A percentile compares a stretch with the other conserved stretches of the same genome.
Evolutionary conservation across 2,329 filamentous ascomycete species (phyloP).

Genomic region (Talaromyces sp.): DNA sequence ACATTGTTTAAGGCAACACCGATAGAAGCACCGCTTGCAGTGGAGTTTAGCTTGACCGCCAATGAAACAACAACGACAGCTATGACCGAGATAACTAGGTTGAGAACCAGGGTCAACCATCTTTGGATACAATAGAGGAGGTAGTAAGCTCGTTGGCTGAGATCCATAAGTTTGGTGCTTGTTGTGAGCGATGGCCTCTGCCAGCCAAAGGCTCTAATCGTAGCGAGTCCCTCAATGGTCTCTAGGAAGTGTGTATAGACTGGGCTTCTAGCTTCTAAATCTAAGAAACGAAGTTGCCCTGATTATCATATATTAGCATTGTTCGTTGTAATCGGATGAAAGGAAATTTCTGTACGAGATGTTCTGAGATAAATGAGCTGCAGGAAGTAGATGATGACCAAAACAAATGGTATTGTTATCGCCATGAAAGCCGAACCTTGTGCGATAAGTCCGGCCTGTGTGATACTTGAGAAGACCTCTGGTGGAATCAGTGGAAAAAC

Average conservation of each 20-base stretch:
- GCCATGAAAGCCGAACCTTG: conserved; percentile 47
- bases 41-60: conserved; percentile 45
- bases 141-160: conserved; percentile 58
- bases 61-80: conserved; percentile 51
- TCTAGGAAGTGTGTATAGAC: conserved; percentile 59
- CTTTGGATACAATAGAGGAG: conserved; percentile 57
- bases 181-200: conserved; percentile 41
- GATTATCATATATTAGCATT: neutral
- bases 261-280: conserved; percentile 61
- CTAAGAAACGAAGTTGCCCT: conserved; percentile 57
- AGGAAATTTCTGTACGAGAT: conserved; percentile 39
- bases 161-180: conserved; percentile 52
- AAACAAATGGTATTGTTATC: conserved; percentile 52
- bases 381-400: conserved; percentile 48
- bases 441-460: neutral
- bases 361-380: conserved; percentile 61
- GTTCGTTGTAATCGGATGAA: neutral
- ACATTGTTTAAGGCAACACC: conserved; percentile 56
- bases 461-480: neutral
- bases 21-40: conserved; percentile 49
- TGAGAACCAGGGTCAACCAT: conserved; percentile 55
- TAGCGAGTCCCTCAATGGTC: conserved; percentile 61
- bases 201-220: conserved; percentile 70
- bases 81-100: conserved; percentile 51
- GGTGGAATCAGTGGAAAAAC: neutral